These are phyloP conservation scores for Wickerhamiella qilinensis DNA, from an alignment of 805 yeast genomes.

Conservation along the genomic window DNA sequence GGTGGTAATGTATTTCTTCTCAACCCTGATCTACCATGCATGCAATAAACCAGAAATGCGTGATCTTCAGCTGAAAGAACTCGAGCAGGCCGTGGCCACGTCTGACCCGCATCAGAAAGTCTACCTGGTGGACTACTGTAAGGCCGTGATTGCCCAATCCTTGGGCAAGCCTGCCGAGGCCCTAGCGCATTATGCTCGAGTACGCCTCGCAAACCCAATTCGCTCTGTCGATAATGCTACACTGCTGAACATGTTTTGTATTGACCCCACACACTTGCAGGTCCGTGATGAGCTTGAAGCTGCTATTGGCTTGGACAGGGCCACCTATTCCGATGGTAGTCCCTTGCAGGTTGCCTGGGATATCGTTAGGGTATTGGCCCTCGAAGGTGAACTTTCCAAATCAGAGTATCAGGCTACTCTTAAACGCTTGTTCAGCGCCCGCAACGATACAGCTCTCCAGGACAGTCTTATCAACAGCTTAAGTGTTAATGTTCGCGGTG, in stretches of 20 bases:
- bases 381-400: neutral
- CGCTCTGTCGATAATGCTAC: neutral
- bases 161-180: neutral
- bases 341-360: neutral
- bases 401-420: neutral
- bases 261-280: neutral
- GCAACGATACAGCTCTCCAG: neutral
- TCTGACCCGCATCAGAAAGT: neutral
- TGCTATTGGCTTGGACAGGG: neutral
- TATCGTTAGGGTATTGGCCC: neutral
- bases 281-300: neutral
- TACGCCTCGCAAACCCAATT: neutral
- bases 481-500: neutral
- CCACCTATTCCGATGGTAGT: neutral
- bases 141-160: conserved; percentile 1
- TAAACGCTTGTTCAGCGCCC: neutral
- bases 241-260: neutral
- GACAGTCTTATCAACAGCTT: neutral
- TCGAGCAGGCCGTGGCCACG: neutral
- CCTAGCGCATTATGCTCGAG: neutral
- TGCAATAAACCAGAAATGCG: neutral
- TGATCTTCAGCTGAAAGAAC: neutral
- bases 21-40: neutral
- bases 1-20: neutral
- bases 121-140: neutral